These are phyloP conservation scores for Komagataella pseudopastoris DNA, from an alignment of 805 yeast genomes.

Conservation along the genomic window DNA sequence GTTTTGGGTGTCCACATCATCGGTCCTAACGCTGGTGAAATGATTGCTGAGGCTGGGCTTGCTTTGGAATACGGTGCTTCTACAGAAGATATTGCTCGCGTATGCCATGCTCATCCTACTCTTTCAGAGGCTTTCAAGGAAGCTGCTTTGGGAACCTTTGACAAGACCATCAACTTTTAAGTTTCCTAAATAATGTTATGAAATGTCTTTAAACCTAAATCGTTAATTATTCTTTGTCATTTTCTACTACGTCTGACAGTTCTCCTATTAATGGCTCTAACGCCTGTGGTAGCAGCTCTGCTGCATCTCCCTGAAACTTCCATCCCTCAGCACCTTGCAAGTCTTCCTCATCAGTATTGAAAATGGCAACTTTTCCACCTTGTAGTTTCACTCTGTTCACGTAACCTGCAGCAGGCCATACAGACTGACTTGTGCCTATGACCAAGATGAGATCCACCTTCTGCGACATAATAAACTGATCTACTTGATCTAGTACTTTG, in stretches of 20 bases:
- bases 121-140: slow-evolving; percentile 96
- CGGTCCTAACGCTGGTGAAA: slow-evolving; percentile 98
- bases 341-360: slow-evolving; percentile 45
- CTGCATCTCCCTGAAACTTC: slow-evolving; percentile 76
- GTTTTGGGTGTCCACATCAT: slow-evolving; percentile 92
- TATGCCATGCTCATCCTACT: slow-evolving; percentile 98
- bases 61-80: slow-evolving; percentile 98
- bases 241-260: background rate
- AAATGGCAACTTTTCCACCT: slow-evolving; percentile 77
- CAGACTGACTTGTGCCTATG: slow-evolving; percentile 74
- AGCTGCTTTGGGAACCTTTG: slow-evolving; percentile 88
- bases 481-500: slow-evolving; percentile 48
- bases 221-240: background rate
- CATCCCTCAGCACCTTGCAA: slow-evolving; percentile 32
- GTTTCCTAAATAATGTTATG: background rate
- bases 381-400: slow-evolving; percentile 60
- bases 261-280: slow-evolving; percentile 30
- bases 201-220: background rate
- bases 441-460: slow-evolving; percentile 65
- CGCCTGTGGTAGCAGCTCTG: slow-evolving; percentile 53
- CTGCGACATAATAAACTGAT: slow-evolving; percentile 45
- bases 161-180: slow-evolving; percentile 81
- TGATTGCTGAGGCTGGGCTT: slow-evolving; percentile 97
- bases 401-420: slow-evolving; percentile 89
- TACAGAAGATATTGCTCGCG: slow-evolving; percentile 94